Evolutionary conservation across 352 stramenopile species (phyloP).

Genomic region (Globisporangium okanoganense): DNA sequence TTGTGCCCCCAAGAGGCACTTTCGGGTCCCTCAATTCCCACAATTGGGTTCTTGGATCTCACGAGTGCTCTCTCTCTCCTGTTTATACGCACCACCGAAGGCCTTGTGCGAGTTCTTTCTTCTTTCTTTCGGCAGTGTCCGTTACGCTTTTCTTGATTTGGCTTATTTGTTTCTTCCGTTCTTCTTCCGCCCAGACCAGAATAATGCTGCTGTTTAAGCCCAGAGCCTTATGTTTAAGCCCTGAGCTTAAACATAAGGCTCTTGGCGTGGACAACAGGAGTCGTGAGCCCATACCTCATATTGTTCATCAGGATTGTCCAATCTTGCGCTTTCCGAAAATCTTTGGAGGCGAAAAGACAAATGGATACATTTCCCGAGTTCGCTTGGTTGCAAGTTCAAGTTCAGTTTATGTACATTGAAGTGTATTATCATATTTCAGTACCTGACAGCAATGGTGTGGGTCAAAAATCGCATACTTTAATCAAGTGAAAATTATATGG

Average conservation of each 20-base stretch:
- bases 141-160: background rate
- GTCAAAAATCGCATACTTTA: too few species aligned
- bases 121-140: conserved; percentile 1
- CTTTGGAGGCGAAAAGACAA: background rate
- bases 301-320: too few species aligned
- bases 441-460: too few species aligned
- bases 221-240: too few species aligned
- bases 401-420: background rate
- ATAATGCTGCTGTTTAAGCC: background rate
- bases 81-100: too few species aligned
- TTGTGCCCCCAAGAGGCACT: conserved; percentile 7
- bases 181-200: conserved; percentile 1
- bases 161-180: background rate
- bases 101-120: conserved; percentile 8
- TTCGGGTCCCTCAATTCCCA: too few species aligned
- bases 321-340: background rate
- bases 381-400: background rate
- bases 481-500: too few species aligned
- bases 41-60: too few species aligned
- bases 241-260: too few species aligned
- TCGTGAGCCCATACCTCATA: too few species aligned
- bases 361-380: background rate
- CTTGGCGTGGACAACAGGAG: too few species aligned
- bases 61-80: too few species aligned
- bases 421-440: background rate